phyloP scores from a whole-genome alignment of 169 alveolate species.

The Toxoplasma gondii region DNA sequence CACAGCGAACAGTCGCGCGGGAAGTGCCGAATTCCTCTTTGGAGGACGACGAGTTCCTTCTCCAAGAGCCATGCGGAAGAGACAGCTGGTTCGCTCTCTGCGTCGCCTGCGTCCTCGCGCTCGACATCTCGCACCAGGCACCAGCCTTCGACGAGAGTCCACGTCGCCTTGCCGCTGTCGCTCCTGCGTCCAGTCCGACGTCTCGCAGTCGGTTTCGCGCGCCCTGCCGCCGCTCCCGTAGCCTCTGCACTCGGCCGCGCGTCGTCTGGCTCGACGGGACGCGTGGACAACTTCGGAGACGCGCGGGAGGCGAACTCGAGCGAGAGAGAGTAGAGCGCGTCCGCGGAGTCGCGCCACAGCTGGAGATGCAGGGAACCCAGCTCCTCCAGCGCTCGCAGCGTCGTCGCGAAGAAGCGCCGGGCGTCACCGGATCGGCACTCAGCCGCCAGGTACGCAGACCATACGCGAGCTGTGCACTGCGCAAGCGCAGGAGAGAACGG shows the following conservation, averaged over 20 bases:
- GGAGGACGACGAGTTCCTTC: slow-evolving; percentile 18
- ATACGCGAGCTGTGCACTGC: slow-evolving; percentile 41
- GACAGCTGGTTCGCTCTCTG: no score
- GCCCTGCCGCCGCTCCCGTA: not conserved
- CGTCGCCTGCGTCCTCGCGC: not conserved
- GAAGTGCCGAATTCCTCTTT: slow-evolving; percentile 50
- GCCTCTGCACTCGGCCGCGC: not conserved
- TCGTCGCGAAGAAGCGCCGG: slow-evolving; percentile 14
- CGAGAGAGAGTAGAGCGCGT: slow-evolving; percentile 1
- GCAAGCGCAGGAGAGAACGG: no score
- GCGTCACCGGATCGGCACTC: slow-evolving; percentile 17
- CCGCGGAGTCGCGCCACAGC: slow-evolving; percentile 47
- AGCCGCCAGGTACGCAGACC: not conserved
- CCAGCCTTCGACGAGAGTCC: slow-evolving; percentile 30
- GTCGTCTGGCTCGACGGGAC: not conserved
- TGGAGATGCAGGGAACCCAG: slow-evolving; percentile 11
- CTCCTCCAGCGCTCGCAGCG: slow-evolving; percentile 37
- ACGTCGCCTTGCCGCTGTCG: not conserved
- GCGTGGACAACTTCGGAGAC: no score
- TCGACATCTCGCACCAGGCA: not conserved
- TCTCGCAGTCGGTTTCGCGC: not conserved
- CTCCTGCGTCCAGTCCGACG: not conserved
- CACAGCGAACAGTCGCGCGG: slow-evolving; percentile 43
- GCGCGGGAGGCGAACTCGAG: slow-evolving; percentile 4
- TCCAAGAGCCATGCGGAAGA: slow-evolving; percentile 11